These are phyloP conservation scores for Posidonia australis DNA, from an alignment of 106 monocot genomes.

Conservation along the genomic window DNA sequence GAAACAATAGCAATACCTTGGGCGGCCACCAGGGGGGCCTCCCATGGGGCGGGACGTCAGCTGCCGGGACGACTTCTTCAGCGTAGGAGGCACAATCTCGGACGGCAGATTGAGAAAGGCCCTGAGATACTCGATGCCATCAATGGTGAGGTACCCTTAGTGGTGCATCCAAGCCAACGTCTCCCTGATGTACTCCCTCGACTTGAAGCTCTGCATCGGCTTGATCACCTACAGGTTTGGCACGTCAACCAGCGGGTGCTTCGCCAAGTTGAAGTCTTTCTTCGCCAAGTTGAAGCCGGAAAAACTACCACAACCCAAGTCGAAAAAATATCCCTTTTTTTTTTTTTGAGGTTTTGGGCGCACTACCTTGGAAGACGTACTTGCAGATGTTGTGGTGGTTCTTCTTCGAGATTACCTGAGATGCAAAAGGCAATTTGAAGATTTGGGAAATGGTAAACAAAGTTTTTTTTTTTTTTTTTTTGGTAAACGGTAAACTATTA, in stretches of 20 bases:
- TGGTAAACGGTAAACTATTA: too few relatives aligned
- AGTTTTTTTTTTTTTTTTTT: too few relatives aligned
- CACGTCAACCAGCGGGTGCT: slow-evolving; percentile 80
- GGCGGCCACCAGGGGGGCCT: slow-evolving; percentile 57
- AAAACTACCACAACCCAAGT: too few relatives aligned
- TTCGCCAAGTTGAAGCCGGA: slow-evolving; percentile 36
- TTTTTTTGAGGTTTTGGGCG: too few relatives aligned
- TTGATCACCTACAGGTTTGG: slow-evolving; percentile 92
- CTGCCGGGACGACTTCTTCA: slow-evolving; percentile 74
- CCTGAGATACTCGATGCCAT: slow-evolving; percentile 71
- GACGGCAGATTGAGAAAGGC: slow-evolving; percentile 77
- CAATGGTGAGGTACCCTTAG: slow-evolving; percentile 93
- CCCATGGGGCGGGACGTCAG: slow-evolving; percentile 50
- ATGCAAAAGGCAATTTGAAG: too few relatives aligned
- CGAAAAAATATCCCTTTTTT: too few relatives aligned
- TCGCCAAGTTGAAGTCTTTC: slow-evolving; percentile 87
- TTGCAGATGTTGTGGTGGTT: slow-evolving; percentile 75
- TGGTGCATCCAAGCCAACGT: slow-evolving; percentile 91
- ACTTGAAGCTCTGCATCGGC: slow-evolving; percentile 98
- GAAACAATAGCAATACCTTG: too few relatives aligned
- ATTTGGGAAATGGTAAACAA: too few relatives aligned
- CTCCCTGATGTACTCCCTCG: slow-evolving; percentile 74
- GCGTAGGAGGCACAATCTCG: slow-evolving; percentile 81
- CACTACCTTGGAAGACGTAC: slow-evolving; percentile 75
- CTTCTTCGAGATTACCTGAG: slow-evolving; percentile 73